phyloP scores from a whole-genome alignment of 1,284 basidiomycete species.

The Ganoderma lucidum region DNA sequence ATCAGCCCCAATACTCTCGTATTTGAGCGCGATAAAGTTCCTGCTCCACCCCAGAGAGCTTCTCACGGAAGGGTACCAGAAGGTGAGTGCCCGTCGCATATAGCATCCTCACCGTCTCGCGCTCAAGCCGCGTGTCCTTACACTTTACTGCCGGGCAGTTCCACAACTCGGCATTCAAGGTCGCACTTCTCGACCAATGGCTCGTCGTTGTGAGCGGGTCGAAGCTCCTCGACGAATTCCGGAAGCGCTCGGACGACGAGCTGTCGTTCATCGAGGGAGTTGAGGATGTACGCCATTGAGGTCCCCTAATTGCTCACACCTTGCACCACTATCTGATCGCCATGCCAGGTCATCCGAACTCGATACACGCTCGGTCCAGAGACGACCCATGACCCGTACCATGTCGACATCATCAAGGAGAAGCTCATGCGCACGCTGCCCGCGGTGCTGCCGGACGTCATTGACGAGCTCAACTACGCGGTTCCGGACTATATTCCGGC shows the following conservation, averaged over 20 bases:
- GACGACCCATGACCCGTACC: conserved; percentile 36
- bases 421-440: conserved; percentile 36
- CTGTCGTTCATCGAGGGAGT: conserved; percentile 46
- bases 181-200: conserved; percentile 49
- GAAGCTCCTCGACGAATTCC: conserved; percentile 50
- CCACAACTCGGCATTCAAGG: conserved; percentile 47
- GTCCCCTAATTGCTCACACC: conserved; percentile 40
- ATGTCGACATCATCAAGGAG: conserved; percentile 38
- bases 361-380: conserved; percentile 36
- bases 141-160: conserved; percentile 36
- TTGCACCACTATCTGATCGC: neutral
- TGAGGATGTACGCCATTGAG: conserved; percentile 42
- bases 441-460: conserved; percentile 34
- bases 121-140: too few species aligned
- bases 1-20: conserved; percentile 28
- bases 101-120: too few species aligned
- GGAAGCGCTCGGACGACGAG: conserved; percentile 46
- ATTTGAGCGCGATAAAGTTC: conserved; percentile 34
- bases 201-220: conserved; percentile 46
- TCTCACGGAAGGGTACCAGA: conserved; percentile 41
- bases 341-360: conserved; percentile 17
- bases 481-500: conserved; percentile 32
- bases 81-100: conserved; percentile 32
- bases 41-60: conserved; percentile 31
- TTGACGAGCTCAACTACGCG: conserved; percentile 39